phyloP scores from a whole-genome alignment of 2,329 filamentous ascomycete genomes.

The Fragosphaeria purpurea region DNA sequence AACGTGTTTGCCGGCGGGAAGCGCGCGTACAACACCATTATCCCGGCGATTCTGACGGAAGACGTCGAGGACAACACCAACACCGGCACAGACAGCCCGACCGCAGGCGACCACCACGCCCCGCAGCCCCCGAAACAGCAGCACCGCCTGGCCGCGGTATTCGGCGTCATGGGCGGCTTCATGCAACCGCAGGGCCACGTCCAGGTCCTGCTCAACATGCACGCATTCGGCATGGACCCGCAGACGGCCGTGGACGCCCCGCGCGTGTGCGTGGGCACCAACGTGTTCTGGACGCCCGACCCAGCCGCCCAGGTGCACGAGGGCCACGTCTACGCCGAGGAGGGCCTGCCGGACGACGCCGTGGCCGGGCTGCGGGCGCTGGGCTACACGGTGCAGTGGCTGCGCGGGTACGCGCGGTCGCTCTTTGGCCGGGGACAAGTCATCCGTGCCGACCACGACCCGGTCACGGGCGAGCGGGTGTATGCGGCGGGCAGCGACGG shows the following conservation, averaged over 20 bases:
- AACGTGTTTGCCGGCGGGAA: conserved; percentile 73
- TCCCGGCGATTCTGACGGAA: conserved; percentile 79
- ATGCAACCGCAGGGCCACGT: conserved; percentile 96
- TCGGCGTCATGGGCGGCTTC: conserved; percentile 89
- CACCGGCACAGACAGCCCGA: not conserved
- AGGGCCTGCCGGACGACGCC: conserved; percentile 60
- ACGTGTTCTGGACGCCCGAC: conserved; percentile 24
- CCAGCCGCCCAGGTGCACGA: conserved; percentile 41
- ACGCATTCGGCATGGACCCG: conserved; percentile 68
- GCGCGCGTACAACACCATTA: conserved; percentile 92
- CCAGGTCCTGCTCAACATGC: conserved; percentile 81
- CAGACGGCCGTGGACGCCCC: conserved; percentile 84
- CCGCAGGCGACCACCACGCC: not conserved
- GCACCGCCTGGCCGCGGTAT: conserved; percentile 23
- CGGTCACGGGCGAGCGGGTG: conserved; percentile 53
- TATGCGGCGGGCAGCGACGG: conserved; percentile 84
- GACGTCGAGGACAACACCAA: not conserved
- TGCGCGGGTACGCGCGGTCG: conserved; percentile 52
- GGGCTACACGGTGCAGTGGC: conserved; percentile 61
- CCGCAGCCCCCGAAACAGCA: too few relatives aligned
- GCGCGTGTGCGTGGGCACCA: conserved; percentile 71
- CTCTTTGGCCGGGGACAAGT: conserved; percentile 81
- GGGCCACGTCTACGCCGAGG: conserved; percentile 65
- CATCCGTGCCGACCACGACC: conserved; percentile 63
- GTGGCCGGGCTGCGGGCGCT: conserved; percentile 53